These are phyloP conservation scores for Penicillium bovifimosum DNA, from an alignment of 495 filamentous ascomycete species.

Conservation along the genomic window DNA sequence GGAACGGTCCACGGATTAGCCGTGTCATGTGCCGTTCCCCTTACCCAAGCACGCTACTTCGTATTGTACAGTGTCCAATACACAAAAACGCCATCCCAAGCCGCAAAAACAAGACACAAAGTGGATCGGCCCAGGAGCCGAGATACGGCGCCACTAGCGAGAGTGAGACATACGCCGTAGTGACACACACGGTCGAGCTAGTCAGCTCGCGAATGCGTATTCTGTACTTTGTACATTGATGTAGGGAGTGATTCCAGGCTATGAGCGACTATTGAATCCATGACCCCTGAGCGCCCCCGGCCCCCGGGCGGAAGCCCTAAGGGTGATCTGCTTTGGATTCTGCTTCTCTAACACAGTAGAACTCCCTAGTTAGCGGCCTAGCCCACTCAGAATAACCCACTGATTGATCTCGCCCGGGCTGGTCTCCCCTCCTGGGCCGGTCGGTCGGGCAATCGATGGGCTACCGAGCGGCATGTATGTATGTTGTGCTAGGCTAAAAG, in stretches of 20 bases:
- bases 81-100: background rate
- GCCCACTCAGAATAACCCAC: constrained; percentile 3
- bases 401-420: constrained; percentile 3
- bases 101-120: background rate
- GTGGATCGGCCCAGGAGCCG: background rate
- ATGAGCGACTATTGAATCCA: background rate
- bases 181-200: background rate
- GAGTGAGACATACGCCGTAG: background rate
- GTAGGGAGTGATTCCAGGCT: background rate
- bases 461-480: background rate
- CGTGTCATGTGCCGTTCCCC: background rate
- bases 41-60: background rate
- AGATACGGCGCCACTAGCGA: background rate
- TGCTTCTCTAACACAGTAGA: constrained; percentile 7
- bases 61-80: background rate
- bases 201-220: background rate
- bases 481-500: no score
- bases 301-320: background rate
- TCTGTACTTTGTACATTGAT: background rate
- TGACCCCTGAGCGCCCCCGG: background rate
- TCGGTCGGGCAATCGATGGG: constrained; percentile 6
- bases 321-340: background rate
- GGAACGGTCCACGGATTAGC: background rate
- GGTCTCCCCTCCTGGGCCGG: background rate
- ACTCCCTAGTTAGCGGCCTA: no score